A percentile compares a stretch with the other conserved stretches of the same genome.
These are phyloP conservation scores for Phanerochaete sordida DNA, from an alignment of 768 basidiomycete genomes.

Conservation along the genomic window DNA sequence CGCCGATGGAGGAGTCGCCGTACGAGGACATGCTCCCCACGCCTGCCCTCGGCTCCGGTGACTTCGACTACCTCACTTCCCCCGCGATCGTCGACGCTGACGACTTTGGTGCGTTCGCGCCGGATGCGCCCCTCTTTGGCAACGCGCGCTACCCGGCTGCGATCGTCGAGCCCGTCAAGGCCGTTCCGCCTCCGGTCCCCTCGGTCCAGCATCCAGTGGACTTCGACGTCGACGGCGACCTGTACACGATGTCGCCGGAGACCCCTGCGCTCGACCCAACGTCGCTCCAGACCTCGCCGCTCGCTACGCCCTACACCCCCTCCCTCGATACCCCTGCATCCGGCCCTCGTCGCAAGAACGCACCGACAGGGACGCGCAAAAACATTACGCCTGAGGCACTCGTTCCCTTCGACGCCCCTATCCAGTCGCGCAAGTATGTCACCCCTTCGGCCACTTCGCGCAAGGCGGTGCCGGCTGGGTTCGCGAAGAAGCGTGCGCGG, in stretches of 20 bases:
- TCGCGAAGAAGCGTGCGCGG: slow-evolving; percentile 58
- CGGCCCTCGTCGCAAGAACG: slow-evolving; percentile 30
- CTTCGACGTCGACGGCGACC: slow-evolving; percentile 23
- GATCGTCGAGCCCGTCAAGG: slow-evolving; percentile 17
- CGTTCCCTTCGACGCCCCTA: slow-evolving; percentile 74
- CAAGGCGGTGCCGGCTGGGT: slow-evolving; percentile 73
- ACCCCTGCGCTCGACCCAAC: slow-evolving; percentile 46
- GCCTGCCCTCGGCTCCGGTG: slow-evolving; percentile 35
- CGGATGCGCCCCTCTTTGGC: slow-evolving; percentile 28
- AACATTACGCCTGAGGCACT: slow-evolving; percentile 62
- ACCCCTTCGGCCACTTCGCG: slow-evolving; percentile 73
- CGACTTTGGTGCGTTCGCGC: slow-evolving; percentile 24
- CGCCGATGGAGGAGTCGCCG: slow-evolving; percentile 46
- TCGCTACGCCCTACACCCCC: slow-evolving; percentile 17
- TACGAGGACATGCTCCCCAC: slow-evolving; percentile 43
- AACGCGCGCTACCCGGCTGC: slow-evolving; percentile 9
- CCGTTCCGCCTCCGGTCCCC: slow-evolving; percentile 14
- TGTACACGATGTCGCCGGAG: slow-evolving; percentile 49
- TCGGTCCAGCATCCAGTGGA: slow-evolving; percentile 20
- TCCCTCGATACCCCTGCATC: slow-evolving; percentile 9
- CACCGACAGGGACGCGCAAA: slow-evolving; percentile 68
- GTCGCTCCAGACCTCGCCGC: slow-evolving; percentile 31
- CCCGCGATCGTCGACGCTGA: slow-evolving; percentile 36
- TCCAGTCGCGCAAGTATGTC: slow-evolving; percentile 71
- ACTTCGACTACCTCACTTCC: slow-evolving; percentile 40